Base-by-base conservation (phyloP, 495 filamentous ascomycete species). In the Aspergillus affinis region DNA sequence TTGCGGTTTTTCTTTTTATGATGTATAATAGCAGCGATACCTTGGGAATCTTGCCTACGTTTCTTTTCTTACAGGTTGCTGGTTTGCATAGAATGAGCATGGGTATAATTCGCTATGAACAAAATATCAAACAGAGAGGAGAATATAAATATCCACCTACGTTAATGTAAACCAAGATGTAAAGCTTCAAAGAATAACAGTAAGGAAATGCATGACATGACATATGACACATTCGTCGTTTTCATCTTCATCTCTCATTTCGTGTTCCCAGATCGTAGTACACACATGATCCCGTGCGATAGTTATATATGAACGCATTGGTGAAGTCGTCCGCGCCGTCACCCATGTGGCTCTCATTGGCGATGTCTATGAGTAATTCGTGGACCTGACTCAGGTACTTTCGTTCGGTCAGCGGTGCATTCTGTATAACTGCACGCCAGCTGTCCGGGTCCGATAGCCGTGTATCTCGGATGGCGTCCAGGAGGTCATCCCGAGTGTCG, bases 371-470 rank as follows among this genome's bases (percentile, higher is more conserved):
- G 19, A 98, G 79, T 64, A 97, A 76, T 48, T 91, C 90, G 65
- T 94, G 89, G 46, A 98, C 80, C 67, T 97, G 90, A 48, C 84
- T 80, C n/a, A 97, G 78, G 67, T 98, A 98, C 66, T 89, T 86
- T 54, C 91, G 84, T 71, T 98, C 94, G 3, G 80, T 84, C 45
- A 89, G 82, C 7, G 88, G 86, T 6, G 90, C 87, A 46, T 80
- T 84, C 68, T 97, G 92, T 58, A 93, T 90, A 17, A 91, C 86
- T 50, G 77, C 81, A 26, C 89, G 86, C 94, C 94, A 98, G 64
- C 86, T 89, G 62, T 98, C 94, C 17, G 88, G 73, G 63, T 97
- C 93, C 1, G 84, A 86, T 10, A 97, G 81, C 19, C 85, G 77
- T 13, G 92, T 94, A 19, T 84, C 80, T 17, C 83, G 81, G 46